phyloP scores from a whole-genome alignment of 202 grass and related monocot species.

The Panicum virgatum region DNA sequence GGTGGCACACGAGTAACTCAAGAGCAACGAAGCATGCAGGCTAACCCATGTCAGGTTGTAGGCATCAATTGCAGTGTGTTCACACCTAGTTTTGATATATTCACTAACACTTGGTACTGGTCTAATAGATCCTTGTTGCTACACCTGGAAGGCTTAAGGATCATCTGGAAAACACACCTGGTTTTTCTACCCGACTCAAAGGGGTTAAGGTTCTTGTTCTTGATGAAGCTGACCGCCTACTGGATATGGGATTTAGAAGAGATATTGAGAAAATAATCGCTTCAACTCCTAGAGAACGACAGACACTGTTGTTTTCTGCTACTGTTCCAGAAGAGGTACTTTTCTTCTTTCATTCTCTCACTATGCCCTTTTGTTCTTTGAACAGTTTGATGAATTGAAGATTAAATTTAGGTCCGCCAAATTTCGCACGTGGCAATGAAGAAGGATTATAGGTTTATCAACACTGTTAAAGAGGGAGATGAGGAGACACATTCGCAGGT shows the following conservation, averaged over 20 bases:
- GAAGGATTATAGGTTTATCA: constrained; percentile 79
- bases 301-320: constrained; percentile 96
- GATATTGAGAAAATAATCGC: constrained; percentile 94
- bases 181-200: constrained; percentile 75
- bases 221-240: constrained; percentile 94
- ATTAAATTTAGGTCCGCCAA: constrained; percentile 66
- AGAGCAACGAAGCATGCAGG: constrained; percentile 85
- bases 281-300: constrained; percentile 83
- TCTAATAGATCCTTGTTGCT: constrained; percentile 85
- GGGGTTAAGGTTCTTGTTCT: constrained; percentile 95
- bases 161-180: constrained; percentile 89
- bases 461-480: constrained; percentile 87
- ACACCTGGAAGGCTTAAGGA: constrained; percentile 95
- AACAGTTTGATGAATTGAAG: constrained; percentile 28
- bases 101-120: constrained; percentile 29
- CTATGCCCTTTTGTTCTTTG: background rate
- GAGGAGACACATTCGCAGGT: constrained; percentile 96
- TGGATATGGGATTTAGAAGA: constrained; percentile 98
- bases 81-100: constrained; percentile 11
- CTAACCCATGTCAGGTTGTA: constrained; percentile 89
- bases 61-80: constrained; percentile 17
- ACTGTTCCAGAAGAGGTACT: constrained; percentile 86
- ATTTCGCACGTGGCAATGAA: constrained; percentile 88
- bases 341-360: background rate
- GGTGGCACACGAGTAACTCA: constrained; percentile 79